Evolutionary conservation across 2,329 filamentous ascomycete genomes (phyloP).

Genomic region (Parastagonospora nodorum): DNA sequence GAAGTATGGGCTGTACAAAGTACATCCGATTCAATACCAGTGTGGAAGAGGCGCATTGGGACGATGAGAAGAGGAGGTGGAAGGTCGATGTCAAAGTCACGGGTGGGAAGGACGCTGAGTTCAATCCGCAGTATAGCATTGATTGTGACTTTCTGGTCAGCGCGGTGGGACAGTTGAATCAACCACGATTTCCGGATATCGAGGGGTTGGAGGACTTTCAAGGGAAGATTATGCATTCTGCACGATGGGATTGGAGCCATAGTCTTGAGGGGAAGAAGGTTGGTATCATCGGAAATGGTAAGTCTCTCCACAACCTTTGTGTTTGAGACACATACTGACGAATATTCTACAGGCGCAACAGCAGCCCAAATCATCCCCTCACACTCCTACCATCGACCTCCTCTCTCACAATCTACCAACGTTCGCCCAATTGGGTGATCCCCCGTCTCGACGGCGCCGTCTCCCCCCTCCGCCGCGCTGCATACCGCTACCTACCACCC

Average conservation of each 20-base stretch:
- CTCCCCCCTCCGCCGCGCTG: conserved; percentile 46
- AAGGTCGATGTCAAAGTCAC: conserved; percentile 54
- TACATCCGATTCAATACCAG: conserved; percentile 63
- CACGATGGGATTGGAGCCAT: conserved; percentile 66
- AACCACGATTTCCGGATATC: conserved; percentile 57
- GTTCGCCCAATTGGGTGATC: conserved; percentile 64
- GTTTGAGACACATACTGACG: conserved; percentile 2
- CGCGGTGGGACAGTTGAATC: conserved; percentile 64
- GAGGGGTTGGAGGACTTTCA: conserved; percentile 55
- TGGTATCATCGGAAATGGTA: conserved; percentile 64
- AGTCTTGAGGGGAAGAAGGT: conserved; percentile 60
- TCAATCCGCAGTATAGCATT: conserved; percentile 57
- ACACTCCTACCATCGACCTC: conserved; percentile 59
- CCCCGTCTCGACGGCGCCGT: conserved; percentile 58
- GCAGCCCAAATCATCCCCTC: conserved; percentile 64
- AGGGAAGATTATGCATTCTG: conserved; percentile 62
- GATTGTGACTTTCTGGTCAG: conserved; percentile 62
- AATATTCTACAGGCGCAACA: conserved; percentile 52
- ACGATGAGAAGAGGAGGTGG: conserved; percentile 59
- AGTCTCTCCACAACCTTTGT: conserved; percentile 1
- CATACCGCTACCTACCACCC: conserved; percentile 58
- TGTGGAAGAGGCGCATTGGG: conserved; percentile 60
- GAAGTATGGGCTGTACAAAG: conserved; percentile 59
- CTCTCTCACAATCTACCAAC: conserved; percentile 60
- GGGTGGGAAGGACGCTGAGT: conserved; percentile 62